Percentiles rank a stretch among this genome's conserved stretches.
Conservation (phyloP, 2,329 filamentous ascomycete genomes). For the Septoria linicola region DNA sequence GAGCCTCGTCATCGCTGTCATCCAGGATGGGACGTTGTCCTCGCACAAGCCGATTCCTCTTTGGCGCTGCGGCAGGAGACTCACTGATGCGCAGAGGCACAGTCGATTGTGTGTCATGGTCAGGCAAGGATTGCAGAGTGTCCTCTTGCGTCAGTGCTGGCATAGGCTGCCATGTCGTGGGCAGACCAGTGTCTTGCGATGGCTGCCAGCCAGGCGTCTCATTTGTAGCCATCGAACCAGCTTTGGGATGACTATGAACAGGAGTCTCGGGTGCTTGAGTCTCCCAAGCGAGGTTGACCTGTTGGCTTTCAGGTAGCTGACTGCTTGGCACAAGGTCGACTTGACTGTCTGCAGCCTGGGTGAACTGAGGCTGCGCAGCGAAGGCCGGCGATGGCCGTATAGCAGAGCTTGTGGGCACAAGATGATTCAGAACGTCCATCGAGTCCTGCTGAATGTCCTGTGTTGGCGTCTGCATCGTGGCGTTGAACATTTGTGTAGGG, state of each 20-base stretch:
- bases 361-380: slow-evolving; percentile 17
- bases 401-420: slow-evolving; percentile 35
- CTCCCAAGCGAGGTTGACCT: slow-evolving; percentile 41
- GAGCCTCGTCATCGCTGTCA: slow-evolving; percentile 41
- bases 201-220: slow-evolving; percentile 40
- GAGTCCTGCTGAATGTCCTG: slow-evolving; percentile 46
- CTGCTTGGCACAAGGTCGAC: slow-evolving; percentile 23
- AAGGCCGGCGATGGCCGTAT: slow-evolving; percentile 29
- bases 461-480: slow-evolving; percentile 39
- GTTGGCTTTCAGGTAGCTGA: slow-evolving; percentile 35
- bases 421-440: slow-evolving; percentile 36
- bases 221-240: slow-evolving; percentile 24
- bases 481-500: slow-evolving; percentile 39
- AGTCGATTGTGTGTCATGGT: slow-evolving; percentile 36
- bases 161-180: slow-evolving; percentile 28
- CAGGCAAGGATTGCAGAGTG: slow-evolving; percentile 22
- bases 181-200: slow-evolving; percentile 36
- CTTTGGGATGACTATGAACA: slow-evolving; percentile 23
- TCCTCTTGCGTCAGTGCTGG: slow-evolving; percentile 22
- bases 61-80: slow-evolving; percentile 39
- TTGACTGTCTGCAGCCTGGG: slow-evolving; percentile 22
- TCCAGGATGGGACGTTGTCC: slow-evolving; percentile 45
- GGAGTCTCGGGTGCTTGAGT: slow-evolving; percentile 36
- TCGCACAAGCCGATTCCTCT: slow-evolving; percentile 56
- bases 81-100: slow-evolving; percentile 36